A percentile compares a stretch with the other conserved stretches of the same genome.
Conservation (phyloP, 805 yeast genomes). For the Helenozyma rhizophorensis region DNA sequence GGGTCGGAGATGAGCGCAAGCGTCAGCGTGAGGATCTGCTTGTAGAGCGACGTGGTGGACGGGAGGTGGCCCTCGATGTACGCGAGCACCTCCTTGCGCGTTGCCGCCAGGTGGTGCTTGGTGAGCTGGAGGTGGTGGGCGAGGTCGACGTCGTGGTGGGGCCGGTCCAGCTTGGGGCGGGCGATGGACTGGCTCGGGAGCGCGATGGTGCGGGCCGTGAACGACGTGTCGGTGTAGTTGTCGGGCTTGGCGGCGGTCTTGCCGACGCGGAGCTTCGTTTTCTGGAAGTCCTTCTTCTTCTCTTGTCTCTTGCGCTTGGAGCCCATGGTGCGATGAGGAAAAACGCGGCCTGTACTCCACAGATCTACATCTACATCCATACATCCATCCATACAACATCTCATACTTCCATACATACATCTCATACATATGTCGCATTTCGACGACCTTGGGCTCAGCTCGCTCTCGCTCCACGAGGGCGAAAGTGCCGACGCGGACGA, state of each 20-base stretch:
- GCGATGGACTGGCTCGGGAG: slow-evolving; percentile 42
- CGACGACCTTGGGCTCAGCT: too few species aligned
- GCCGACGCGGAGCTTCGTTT: slow-evolving; percentile 83
- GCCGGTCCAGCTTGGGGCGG: slow-evolving; percentile 12
- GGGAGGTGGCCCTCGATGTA: slow-evolving; percentile 52
- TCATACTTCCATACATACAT: background rate
- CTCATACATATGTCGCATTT: background rate
- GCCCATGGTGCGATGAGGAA: slow-evolving; percentile 19
- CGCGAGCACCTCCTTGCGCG: slow-evolving; percentile 67
- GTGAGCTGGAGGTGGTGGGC: slow-evolving; percentile 62
- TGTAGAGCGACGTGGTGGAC: slow-evolving; percentile 48
- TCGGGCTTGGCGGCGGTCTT: slow-evolving; percentile 67
- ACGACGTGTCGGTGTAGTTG: slow-evolving; percentile 82
- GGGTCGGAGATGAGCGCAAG: slow-evolving; percentile 66
- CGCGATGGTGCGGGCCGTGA: slow-evolving; percentile 59
- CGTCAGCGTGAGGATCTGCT: slow-evolving; percentile 52
- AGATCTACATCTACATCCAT: too few species aligned
- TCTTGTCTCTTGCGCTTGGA: slow-evolving; percentile 56
- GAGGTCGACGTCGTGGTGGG: slow-evolving; percentile 41
- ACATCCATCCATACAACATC: too few species aligned
- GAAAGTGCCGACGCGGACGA: slow-evolving; percentile 4
- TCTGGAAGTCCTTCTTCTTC: slow-evolving; percentile 70
- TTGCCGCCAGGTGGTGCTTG: slow-evolving; percentile 66
- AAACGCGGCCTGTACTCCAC: too few species aligned
- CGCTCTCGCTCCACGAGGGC: too few species aligned